Evolutionary conservation across 2,329 filamentous ascomycete species (phyloP), one percentile per base, ranked within the genome.

Genomic region (Aspergillaceae sp.): DNA sequence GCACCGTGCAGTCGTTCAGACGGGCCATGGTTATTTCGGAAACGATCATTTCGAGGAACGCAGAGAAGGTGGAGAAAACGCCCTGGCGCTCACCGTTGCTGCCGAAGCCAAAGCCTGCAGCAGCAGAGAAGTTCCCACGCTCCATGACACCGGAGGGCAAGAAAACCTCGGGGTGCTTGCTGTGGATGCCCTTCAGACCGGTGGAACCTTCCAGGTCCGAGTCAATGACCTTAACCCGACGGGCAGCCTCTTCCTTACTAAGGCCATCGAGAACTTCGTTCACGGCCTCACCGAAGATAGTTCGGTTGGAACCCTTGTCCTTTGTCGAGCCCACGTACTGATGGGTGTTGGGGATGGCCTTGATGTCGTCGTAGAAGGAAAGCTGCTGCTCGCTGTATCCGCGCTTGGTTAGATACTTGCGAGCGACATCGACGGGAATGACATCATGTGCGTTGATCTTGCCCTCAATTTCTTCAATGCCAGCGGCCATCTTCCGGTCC

Each of bases 1-100:
- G 52, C 9, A 69, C 66, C 42, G 58, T 64, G 40, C 62, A 65
- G 43, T 53, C 50, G 53, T 69, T 68, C 49, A 69, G 43, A 10
- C 66, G 59, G 3, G 65, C 66, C 66, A 69, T 68, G 34, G 65
- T 69, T 44, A 68, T 63, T 48, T 69, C 66, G 0, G 65, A 68
- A 34, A 68, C 58, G 46, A 60, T 62, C 66, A 69, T 69, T 48
- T 69, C 66, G 33, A 64, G 50, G 56, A 69, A 69, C 2, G 64
- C 66, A 1, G 65, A 67, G 56, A 69, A 69, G 29, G 66, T 69
- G 8, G 65, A 68, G 57, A 69, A 68, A 26, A 69, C 60, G 36
- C 65, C 65, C 45, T 64, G 62, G 29, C 61, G 57, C 40, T 57
- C 52, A 38, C 62, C 64, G 36, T 64, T 60, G 48, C 63, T 65